A percentile compares a stretch with the other conserved stretches of the same genome.
These are phyloP conservation scores for Besnoitia besnoiti DNA, from an alignment of 169 alveolate species.

Conservation along the genomic window DNA sequence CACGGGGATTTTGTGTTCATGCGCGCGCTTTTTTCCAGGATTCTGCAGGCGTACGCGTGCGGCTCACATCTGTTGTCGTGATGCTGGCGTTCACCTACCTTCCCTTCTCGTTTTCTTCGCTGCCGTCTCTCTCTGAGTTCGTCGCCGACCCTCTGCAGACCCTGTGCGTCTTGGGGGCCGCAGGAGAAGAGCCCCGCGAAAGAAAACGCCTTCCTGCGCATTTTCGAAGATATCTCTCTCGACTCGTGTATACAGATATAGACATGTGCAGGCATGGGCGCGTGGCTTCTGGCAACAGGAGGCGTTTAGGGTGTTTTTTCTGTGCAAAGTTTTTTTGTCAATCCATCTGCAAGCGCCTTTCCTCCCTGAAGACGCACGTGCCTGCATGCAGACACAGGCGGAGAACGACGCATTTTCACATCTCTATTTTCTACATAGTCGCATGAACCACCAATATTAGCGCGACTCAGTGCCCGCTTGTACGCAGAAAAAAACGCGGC, in stretches of 20 bases:
- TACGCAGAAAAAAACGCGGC: too few relatives aligned
- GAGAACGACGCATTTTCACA: too few relatives aligned
- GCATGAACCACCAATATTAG: too few relatives aligned
- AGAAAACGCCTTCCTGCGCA: neutral
- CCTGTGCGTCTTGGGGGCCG: neutral
- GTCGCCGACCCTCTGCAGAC: neutral
- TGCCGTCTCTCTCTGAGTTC: neutral
- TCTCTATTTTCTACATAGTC: too few relatives aligned
- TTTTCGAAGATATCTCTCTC: neutral
- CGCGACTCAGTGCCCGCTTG: too few relatives aligned
- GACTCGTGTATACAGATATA: neutral
- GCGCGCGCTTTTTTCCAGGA: neutral
- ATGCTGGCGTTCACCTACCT: slow-evolving; percentile 21
- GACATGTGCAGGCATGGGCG: neutral
- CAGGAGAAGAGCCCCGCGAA: too few relatives aligned
- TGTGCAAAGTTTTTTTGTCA: too few relatives aligned
- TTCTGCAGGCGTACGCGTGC: neutral
- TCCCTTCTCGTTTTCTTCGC: neutral
- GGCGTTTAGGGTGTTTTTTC: too few relatives aligned
- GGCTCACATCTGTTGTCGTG: neutral
- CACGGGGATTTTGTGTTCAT: neutral
- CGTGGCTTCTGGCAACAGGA: too few relatives aligned
- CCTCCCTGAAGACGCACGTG: too few relatives aligned
- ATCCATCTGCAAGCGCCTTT: too few relatives aligned
- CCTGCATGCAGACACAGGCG: too few relatives aligned